Evolutionary conservation across 306 rosid species (phyloP).

Genomic region (Cucumis hystrix): DNA sequence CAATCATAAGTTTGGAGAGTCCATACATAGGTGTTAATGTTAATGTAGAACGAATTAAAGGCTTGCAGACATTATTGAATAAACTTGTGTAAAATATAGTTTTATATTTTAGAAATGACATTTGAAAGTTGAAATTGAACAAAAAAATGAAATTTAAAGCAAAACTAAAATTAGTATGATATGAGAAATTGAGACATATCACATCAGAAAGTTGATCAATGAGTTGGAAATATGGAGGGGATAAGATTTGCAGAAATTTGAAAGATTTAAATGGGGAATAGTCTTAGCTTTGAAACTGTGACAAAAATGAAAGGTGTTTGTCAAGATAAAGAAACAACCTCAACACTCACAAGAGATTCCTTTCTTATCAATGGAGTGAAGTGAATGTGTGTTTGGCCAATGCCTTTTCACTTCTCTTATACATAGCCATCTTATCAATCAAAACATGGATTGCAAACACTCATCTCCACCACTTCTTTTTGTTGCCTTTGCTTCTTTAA

Average conservation of each 20-base stretch:
- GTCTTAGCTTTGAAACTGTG: neutral
- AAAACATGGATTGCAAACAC: neutral
- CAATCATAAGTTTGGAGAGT: neutral
- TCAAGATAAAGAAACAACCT: neutral
- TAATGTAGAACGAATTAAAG: too few species aligned
- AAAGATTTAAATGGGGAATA: neutral
- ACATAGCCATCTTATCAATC: neutral
- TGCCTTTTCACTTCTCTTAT: neutral
- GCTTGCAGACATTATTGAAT: too few species aligned
- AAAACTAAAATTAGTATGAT: neutral
- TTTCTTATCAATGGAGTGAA: neutral
- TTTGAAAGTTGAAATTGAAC: neutral
- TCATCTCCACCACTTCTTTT: neutral
- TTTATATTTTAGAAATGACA: too few species aligned
- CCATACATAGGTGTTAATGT: neutral
- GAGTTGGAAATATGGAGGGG: neutral
- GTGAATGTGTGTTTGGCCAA: neutral
- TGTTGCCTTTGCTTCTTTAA: neutral
- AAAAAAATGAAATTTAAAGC: neutral
- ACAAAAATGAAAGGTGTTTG: neutral
- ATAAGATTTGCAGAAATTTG: neutral
- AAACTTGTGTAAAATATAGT: too few species aligned
- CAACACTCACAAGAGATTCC: neutral
- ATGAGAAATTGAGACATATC: neutral
- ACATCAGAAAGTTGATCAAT: neutral